phyloP scores from a whole-genome alignment of 257 asterid genomes.

The Fraxinus anomala region DNA sequence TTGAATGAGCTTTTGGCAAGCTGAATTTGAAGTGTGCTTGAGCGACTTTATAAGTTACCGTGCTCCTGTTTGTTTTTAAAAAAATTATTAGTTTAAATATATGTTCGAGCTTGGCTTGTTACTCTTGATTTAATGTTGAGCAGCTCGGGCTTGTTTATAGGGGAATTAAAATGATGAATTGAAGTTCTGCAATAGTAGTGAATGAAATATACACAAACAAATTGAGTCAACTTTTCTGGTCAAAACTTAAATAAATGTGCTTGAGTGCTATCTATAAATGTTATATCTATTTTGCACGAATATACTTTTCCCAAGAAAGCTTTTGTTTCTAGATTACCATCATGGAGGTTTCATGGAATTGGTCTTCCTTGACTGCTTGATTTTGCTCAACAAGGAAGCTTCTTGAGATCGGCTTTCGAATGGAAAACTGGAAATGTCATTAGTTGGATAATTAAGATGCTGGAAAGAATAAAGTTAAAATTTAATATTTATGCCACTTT shows the following conservation, averaged over 20 bases:
- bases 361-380: constrained; percentile 5
- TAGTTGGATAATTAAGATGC: neutral
- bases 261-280: constrained; percentile 13
- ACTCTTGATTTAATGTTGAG: neutral
- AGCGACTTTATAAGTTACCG: no score
- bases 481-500: neutral
- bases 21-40: neutral
- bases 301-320: constrained; percentile 17
- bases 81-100: neutral
- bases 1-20: neutral
- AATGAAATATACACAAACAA: neutral
- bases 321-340: constrained; percentile 5
- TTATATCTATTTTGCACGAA: constrained; percentile 1
- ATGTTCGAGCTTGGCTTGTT: neutral
- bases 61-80: no score
- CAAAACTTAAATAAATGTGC: constrained; percentile 11
- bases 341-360: constrained; percentile 8
- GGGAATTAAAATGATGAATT: neutral
- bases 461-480: neutral
- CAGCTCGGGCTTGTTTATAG: neutral
- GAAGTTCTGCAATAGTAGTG: neutral
- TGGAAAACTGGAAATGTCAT: constrained; percentile 5
- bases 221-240: neutral
- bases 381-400: constrained; percentile 23
- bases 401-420: constrained; percentile 3